phyloP scores from a whole-genome alignment of 257 asterid species.

The Mentha longifolia region DNA sequence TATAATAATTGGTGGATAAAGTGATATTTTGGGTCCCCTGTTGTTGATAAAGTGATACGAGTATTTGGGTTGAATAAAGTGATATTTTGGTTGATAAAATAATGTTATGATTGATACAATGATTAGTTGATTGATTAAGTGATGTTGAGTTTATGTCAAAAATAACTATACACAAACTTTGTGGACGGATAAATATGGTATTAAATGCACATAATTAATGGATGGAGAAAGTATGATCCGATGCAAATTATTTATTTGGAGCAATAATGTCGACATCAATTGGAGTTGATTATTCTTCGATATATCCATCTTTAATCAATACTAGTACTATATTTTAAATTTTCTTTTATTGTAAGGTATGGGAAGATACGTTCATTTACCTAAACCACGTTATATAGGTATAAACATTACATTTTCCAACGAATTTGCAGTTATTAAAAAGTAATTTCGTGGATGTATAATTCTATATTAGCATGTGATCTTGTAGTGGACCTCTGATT shows the following conservation, averaged over 20 bases:
- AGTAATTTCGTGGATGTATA: conserved; percentile 17
- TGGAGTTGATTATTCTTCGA: neutral
- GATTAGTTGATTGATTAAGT: too few relatives aligned
- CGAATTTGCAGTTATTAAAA: conserved; percentile 32
- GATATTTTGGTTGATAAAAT: too few relatives aligned
- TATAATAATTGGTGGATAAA: too few relatives aligned
- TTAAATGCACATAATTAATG: too few relatives aligned
- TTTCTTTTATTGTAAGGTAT: conserved; percentile 24
- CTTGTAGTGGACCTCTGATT: conserved; percentile 24
- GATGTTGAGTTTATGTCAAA: too few relatives aligned
- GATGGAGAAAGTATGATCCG: too few relatives aligned
- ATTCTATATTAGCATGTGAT: conserved; percentile 43
- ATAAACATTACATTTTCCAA: conserved; percentile 38
- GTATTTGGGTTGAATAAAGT: too few relatives aligned
- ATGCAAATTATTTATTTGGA: conserved; percentile 20
- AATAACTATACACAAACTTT: too few relatives aligned
- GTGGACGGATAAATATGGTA: too few relatives aligned
- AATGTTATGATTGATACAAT: too few relatives aligned
- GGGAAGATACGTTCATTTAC: conserved; percentile 29
- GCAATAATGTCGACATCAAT: conserved; percentile 11
- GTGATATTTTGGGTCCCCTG: too few relatives aligned
- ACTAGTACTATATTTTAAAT: neutral
- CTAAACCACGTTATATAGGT: conserved; percentile 31
- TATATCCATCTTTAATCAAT: neutral
- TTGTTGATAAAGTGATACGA: too few relatives aligned